These are phyloP conservation scores for Actinidia arguta DNA, from an alignment of 179 eudicot genomes.

Conservation along the genomic window DNA sequence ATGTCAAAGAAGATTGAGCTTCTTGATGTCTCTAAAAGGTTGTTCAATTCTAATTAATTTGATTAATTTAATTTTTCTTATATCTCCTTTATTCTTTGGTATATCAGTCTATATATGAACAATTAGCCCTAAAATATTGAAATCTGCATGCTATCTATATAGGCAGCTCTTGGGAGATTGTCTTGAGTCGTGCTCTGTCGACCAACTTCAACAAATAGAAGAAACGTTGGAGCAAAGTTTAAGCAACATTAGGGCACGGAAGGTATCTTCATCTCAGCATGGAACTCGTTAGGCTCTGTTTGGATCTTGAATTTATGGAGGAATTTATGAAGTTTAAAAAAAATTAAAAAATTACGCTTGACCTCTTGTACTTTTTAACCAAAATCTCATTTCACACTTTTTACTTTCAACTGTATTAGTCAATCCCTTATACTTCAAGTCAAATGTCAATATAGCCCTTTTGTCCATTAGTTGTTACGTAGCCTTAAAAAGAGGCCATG, in stretches of 20 bases:
- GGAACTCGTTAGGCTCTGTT: not conserved
- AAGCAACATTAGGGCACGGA: constrained; percentile 59
- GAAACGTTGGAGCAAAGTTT: constrained; percentile 55
- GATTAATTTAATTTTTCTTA: not conserved
- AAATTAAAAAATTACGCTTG: no score
- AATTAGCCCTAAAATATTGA: not conserved
- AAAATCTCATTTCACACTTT: no score
- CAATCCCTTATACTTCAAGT: no score
- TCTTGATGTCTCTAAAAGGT: constrained; percentile 66
- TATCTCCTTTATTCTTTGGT: not conserved
- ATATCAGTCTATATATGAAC: not conserved
- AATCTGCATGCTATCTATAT: not conserved
- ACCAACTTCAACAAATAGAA: constrained; percentile 62
- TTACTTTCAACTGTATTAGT: no score
- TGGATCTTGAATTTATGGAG: no score
- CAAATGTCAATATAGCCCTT: no score
- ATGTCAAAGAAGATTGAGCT: constrained; percentile 55
- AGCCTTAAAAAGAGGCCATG: no score
- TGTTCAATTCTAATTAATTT: constrained; percentile 30
- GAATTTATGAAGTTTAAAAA: no score
- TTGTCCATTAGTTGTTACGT: no score
- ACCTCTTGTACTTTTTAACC: no score
- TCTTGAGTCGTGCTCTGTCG: constrained; percentile 48
- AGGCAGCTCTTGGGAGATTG: constrained; percentile 71
- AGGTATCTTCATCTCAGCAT: constrained; percentile 35